These are phyloP conservation scores for Auxenochlorella protothecoides DNA, from an alignment of 139 green algal genomes.

Conservation along the genomic window DNA sequence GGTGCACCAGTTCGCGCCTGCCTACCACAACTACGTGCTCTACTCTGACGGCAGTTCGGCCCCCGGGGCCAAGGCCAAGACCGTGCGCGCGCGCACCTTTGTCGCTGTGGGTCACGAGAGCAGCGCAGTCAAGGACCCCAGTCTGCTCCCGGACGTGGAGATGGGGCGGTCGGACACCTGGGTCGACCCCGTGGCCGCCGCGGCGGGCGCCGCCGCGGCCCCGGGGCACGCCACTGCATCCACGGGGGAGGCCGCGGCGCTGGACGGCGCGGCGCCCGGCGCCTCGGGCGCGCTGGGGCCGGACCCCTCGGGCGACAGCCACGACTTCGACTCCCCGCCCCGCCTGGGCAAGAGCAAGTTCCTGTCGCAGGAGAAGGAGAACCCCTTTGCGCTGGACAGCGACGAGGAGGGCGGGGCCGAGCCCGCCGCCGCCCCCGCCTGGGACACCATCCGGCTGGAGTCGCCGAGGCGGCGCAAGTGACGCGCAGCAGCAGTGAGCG, in stretches of 20 bases:
- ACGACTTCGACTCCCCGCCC: constrained; percentile 10
- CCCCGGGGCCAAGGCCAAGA: constrained; percentile 35
- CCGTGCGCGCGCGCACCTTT: constrained; percentile 25
- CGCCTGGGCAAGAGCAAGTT: constrained; percentile 5
- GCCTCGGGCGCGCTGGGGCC: neutral
- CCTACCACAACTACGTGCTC: constrained; percentile 88
- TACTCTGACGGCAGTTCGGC: constrained; percentile 52
- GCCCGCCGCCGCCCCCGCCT: too few relatives aligned
- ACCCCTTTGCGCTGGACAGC: neutral
- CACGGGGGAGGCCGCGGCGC: neutral
- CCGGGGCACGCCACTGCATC: neutral
- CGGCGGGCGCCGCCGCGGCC: neutral
- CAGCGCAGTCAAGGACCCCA: constrained; percentile 11
- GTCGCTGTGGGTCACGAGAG: constrained; percentile 25
- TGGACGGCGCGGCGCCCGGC: too few relatives aligned
- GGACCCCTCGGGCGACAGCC: neutral
- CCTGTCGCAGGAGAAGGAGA: constrained; percentile 3
- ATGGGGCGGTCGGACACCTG: constrained; percentile 11
- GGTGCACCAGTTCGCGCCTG: constrained; percentile 82
- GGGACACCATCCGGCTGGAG: too few relatives aligned
- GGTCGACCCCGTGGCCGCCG: too few relatives aligned
- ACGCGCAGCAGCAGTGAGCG: too few relatives aligned
- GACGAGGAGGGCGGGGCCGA: too few relatives aligned
- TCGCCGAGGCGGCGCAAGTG: too few relatives aligned
- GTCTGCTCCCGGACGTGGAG: constrained; percentile 44